Conservation (phyloP, 1,284 basidiomycete species). For the Sutorius eximius region DNA sequence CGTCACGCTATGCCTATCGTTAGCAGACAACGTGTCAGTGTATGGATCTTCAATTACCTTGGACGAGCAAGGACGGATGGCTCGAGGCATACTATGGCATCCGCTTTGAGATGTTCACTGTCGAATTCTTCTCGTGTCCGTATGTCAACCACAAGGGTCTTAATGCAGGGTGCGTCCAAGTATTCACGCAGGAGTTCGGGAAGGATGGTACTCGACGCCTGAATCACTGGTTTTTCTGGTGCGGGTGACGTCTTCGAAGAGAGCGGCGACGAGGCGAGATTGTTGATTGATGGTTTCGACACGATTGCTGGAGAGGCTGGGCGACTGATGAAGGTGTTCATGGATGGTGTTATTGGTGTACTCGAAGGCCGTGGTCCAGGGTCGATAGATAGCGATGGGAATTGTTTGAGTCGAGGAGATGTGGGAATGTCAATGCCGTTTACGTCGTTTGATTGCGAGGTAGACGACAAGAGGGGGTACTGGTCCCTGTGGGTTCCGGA, state of each 20-base stretch:
- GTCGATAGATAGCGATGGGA: slow-evolving; percentile 56
- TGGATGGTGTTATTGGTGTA: slow-evolving; percentile 63
- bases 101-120: slow-evolving; percentile 66
- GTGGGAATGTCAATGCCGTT: slow-evolving; percentile 10
- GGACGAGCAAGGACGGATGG: slow-evolving; percentile 71
- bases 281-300: slow-evolving; percentile 26
- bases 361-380: slow-evolving; percentile 62
- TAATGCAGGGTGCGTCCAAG: slow-evolving; percentile 52
- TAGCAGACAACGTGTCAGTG: slow-evolving; percentile 9
- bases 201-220: slow-evolving; percentile 55
- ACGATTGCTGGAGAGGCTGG: slow-evolving; percentile 49
- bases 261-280: slow-evolving; percentile 21
- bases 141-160: slow-evolving; percentile 82
- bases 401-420: slow-evolving; percentile 36
- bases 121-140: slow-evolving; percentile 78
- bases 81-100: slow-evolving; percentile 83
- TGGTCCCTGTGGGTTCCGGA: slow-evolving; percentile 40
- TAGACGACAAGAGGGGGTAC: slow-evolving; percentile 18
- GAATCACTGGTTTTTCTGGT: slow-evolving; percentile 44
- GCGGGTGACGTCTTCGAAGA: slow-evolving; percentile 19
- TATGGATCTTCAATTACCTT: slow-evolving; percentile 44
- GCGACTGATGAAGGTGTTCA: slow-evolving; percentile 57
- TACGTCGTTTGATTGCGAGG: slow-evolving; percentile 13
- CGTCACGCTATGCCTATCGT: slow-evolving; percentile 52
- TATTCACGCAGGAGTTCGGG: slow-evolving; percentile 66